phyloP scores from a whole-genome alignment of 2,329 filamentous ascomycete genomes.

The Drechmeria coniospora region DNA sequence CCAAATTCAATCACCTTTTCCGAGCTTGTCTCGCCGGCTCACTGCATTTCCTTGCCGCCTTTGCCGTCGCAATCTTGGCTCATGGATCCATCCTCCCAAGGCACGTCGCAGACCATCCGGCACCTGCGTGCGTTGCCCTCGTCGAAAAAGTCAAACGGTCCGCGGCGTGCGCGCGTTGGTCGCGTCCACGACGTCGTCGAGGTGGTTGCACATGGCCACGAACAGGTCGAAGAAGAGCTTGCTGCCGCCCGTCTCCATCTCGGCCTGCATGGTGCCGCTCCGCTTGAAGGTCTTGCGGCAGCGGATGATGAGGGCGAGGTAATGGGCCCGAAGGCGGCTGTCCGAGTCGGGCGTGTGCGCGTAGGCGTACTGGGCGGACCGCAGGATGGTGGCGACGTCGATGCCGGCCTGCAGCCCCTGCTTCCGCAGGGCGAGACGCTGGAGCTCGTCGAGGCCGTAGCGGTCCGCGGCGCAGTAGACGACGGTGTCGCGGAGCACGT shows the following conservation, averaged over 20 bases:
- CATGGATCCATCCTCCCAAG: too few species aligned
- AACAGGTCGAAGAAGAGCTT: constrained; percentile 98
- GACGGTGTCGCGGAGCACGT: constrained; percentile 80
- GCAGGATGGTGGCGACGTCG: constrained; percentile 79
- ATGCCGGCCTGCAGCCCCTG: constrained; percentile 88
- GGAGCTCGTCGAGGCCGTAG: constrained; percentile 84
- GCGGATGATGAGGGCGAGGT: constrained; percentile 92
- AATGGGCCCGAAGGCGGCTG: constrained; percentile 86
- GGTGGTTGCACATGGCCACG: constrained; percentile 94
- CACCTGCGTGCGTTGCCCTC: neutral
- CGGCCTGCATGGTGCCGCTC: constrained; percentile 96
- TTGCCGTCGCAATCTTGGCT: too few species aligned
- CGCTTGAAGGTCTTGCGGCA: constrained; percentile 95
- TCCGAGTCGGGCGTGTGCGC: constrained; percentile 88
- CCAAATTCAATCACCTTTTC: constrained; percentile 9
- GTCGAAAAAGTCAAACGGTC: constrained; percentile 31
- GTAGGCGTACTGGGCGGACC: constrained; percentile 89
- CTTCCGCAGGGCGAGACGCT: constrained; percentile 81
- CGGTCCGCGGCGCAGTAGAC: constrained; percentile 87
- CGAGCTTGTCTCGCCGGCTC: constrained; percentile 10
- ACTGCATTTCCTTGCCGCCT: too few species aligned
- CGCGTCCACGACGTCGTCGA: constrained; percentile 87
- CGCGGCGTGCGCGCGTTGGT: constrained; percentile 49
- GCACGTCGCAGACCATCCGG: too few species aligned
- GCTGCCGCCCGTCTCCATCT: constrained; percentile 84